phyloP scores from a whole-genome alignment of 306 rosid genomes.

The Rosa chinensis region DNA sequence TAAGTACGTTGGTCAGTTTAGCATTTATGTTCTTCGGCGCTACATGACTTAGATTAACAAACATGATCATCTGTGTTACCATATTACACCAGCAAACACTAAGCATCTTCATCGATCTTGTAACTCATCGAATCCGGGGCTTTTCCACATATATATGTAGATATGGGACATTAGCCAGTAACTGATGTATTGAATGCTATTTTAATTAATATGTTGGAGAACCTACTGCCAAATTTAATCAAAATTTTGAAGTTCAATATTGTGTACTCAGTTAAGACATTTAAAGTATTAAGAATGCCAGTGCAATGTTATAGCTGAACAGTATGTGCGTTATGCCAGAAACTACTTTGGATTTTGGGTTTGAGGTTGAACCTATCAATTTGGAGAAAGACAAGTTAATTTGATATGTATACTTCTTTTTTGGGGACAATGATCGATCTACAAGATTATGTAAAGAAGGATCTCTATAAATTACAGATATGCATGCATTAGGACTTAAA shows the following conservation, averaged over 20 bases:
- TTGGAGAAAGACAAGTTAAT: neutral
- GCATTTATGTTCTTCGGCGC: too few relatives aligned
- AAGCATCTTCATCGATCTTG: neutral
- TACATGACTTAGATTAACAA: too few relatives aligned
- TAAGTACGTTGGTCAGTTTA: too few relatives aligned
- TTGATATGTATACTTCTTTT: neutral
- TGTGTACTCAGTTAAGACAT: neutral
- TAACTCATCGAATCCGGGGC: neutral
- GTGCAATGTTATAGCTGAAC: neutral
- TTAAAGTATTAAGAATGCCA: neutral
- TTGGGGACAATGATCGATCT: neutral
- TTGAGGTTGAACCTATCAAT: neutral
- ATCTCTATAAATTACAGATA: too few relatives aligned
- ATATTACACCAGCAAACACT: neutral
- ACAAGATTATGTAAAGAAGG: neutral
- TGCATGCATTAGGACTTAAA: too few relatives aligned
- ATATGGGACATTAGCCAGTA: neutral
- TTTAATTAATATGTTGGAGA: too few relatives aligned
- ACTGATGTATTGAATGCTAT: too few relatives aligned
- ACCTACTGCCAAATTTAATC: neutral
- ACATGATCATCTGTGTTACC: too few relatives aligned
- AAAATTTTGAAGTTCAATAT: neutral
- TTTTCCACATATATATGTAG: neutral
- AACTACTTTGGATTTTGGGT: neutral
- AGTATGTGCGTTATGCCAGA: neutral